Base-by-base conservation (phyloP, 208 protist genomes). In the Vickermania ingenoplastis region DNA sequence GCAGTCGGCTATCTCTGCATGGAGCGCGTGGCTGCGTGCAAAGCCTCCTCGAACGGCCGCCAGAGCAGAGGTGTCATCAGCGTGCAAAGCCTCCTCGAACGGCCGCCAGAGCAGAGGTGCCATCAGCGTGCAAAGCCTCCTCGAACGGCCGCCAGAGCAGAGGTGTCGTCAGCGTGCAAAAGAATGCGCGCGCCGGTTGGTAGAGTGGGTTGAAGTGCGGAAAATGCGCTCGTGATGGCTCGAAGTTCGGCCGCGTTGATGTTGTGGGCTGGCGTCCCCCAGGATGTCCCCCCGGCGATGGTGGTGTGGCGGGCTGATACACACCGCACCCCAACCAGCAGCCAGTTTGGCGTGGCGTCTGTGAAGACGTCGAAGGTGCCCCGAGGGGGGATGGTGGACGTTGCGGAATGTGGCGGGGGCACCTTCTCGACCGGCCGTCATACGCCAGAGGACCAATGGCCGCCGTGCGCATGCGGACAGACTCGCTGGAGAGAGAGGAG, bases 131-230 rank as follows among this genome's bases (percentile, higher is more conserved):
- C n/a, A n/a, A n/a, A n/a, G n/a, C n/a, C n/a, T n/a, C 36, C 53
- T 0, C n/a, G 11, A 3, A 63, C 0, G 14, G 53, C 57, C 1
- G 65, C 27, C n/a, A 70, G 23, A 2, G 65, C 65, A 11, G 58
- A 70, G 11, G 65, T 70, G 58, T 70, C 58, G 65, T 64, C 65
- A 41, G 58, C 57, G 51, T 70, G 50, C 7, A 70, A 41, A 29
- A 59, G 13, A 11, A 65, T 41, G 23, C 41, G 31, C 2, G 51
- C 28, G 17, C 57, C 31, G 21, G n/a, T n/a, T n/a, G n/a, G 7
- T 45, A 5, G 2, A 0, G 48, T 31, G 5, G 25, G 14, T 28
- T 29, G 2, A 1, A 70, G 57, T 1, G 36, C 31, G 1, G n/a
- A 48, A 22, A 70, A 57, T 22, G 58, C 65, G 23, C 23, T 64